A percentile compares a stretch with the other conserved stretches of the same genome.
phyloP scores from a whole-genome alignment of 495 filamentous ascomycete genomes.

The Penicillium simplicissimum region DNA sequence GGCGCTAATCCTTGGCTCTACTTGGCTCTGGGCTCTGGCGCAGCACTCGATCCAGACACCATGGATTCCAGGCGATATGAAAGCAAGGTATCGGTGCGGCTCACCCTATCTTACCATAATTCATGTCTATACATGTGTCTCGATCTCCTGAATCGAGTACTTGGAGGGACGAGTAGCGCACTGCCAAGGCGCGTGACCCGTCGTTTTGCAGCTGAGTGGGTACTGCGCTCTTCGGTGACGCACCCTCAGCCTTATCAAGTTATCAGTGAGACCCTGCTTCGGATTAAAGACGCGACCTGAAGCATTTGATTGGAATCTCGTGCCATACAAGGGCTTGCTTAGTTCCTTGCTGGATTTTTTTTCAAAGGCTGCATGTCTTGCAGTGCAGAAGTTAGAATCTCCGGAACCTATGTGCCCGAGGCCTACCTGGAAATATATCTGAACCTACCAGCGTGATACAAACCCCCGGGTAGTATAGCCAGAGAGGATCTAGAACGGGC shows the following conservation, averaged over 20 bases:
- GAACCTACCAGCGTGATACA: no score
- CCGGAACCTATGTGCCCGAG: no score
- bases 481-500: no score
- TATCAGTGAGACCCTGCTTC: constrained; percentile 7
- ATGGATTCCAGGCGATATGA: no score
- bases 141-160: no score
- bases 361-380: no score
- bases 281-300: not conserved
- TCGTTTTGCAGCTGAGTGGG: constrained; percentile 17
- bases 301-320: not conserved
- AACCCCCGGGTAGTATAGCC: no score
- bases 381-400: no score
- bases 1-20: constrained; percentile 10
- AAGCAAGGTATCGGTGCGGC: not conserved
- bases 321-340: no score
- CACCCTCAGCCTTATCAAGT: constrained; percentile 9
- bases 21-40: not conserved
- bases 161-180: not conserved
- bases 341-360: no score
- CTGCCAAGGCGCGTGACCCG: constrained; percentile 6
- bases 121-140: not conserved
- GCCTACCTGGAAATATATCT: no score
- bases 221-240: constrained; percentile 1
- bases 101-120: not conserved
- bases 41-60: not conserved